Evolutionary conservation across 768 basidiomycete species (phyloP).

Genomic region (Psilocybe azurescens): DNA sequence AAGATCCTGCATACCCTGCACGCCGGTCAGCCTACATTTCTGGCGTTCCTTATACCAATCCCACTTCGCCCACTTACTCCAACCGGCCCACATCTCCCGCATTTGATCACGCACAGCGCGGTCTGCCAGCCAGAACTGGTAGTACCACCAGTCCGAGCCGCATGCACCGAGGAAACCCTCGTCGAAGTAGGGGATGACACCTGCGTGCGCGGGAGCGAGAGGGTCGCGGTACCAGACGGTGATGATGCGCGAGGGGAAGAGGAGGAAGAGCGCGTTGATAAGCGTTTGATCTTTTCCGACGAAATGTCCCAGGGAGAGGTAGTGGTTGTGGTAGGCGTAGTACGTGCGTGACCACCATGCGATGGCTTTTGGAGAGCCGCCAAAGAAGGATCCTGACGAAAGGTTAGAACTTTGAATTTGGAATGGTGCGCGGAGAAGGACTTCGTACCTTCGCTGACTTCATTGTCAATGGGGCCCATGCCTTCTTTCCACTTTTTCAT

Average conservation of each 20-base stretch:
- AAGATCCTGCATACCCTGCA: conserved; percentile 15
- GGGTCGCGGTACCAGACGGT: conserved; percentile 44
- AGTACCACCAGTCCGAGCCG: conserved; percentile 53
- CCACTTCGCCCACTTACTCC: conserved; percentile 17
- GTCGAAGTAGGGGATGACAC: conserved; percentile 21
- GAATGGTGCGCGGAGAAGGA: background rate
- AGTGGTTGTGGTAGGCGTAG: conserved; percentile 57
- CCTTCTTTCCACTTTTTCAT: conserved; percentile 46
- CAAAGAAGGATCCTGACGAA: conserved; percentile 61
- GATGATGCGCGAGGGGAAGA: conserved; percentile 48
- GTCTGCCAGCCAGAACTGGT: conserved; percentile 53
- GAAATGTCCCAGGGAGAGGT: conserved; percentile 50
- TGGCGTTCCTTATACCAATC: conserved; percentile 30
- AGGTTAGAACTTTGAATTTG: background rate
- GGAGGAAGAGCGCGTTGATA: conserved; percentile 43
- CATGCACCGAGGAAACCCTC: conserved; percentile 43
- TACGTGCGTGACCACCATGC: conserved; percentile 50
- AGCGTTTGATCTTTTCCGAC: conserved; percentile 64
- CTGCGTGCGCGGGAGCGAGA: conserved; percentile 24
- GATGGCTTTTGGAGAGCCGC: conserved; percentile 49
- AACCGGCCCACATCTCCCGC: conserved; percentile 28
- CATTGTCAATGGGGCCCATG: conserved; percentile 54
- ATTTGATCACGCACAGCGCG: conserved; percentile 24
- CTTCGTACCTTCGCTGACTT: conserved; percentile 51
- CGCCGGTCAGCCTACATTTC: conserved; percentile 30